Conservation (phyloP, 192 early-diverging fungal species). For the Coemansia asiatica region DNA sequence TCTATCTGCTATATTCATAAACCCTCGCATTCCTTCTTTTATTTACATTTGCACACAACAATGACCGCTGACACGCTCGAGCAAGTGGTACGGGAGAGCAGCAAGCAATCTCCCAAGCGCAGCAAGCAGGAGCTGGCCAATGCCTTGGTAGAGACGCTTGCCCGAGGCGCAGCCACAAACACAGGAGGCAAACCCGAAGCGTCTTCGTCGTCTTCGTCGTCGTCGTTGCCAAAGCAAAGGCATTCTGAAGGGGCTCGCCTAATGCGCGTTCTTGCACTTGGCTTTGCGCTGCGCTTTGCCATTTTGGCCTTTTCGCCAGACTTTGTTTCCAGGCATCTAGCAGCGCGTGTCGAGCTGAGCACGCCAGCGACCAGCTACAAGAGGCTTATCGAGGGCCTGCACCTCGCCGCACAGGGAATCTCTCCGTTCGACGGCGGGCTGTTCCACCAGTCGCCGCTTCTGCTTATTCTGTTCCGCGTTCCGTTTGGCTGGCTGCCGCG, state of each 20-base stretch:
- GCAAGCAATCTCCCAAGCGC: not conserved
- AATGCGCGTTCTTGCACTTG: slow-evolving; percentile 16
- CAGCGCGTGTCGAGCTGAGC: slow-evolving; percentile 69
- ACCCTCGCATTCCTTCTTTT: not conserved
- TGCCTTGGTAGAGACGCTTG: slow-evolving; percentile 3
- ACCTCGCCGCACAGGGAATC: slow-evolving; percentile 69
- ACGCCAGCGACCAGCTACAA: slow-evolving; percentile 90
- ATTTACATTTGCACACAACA: not conserved
- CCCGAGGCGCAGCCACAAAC: not conserved
- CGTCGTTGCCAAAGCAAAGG: too few species aligned
- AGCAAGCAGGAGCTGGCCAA: slow-evolving; percentile 1
- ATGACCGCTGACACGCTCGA: slow-evolving; percentile 4
- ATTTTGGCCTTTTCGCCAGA: slow-evolving; percentile 48
- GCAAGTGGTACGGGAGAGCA: not conserved
- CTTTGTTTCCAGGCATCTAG: slow-evolving; percentile 48
- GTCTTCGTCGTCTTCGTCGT: not conserved
- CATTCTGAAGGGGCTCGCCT: slow-evolving; percentile 22
- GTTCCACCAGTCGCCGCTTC: slow-evolving; percentile 86
- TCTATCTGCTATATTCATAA: not conserved
- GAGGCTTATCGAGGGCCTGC: slow-evolving; percentile 82
- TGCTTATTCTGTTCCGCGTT: slow-evolving; percentile 71
- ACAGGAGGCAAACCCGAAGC: not conserved
- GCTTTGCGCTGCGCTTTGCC: slow-evolving; percentile 37
- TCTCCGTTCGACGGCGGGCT: slow-evolving; percentile 86
- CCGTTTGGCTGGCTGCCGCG: slow-evolving; percentile 57